Conservation (phyloP, 192 early-diverging fungal species). For the Coemansia sp. region DNA sequence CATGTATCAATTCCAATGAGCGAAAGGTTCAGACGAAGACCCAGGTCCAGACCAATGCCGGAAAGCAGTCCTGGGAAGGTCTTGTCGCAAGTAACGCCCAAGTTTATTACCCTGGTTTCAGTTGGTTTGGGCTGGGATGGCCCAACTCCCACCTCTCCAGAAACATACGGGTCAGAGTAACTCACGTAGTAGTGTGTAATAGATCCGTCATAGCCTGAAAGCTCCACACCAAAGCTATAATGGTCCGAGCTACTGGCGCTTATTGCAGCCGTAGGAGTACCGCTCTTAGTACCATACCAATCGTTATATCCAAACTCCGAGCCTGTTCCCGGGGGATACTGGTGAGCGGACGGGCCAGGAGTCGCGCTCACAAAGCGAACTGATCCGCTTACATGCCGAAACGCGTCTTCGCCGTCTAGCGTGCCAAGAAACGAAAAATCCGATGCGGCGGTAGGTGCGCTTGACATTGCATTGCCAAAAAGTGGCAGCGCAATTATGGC, state of each 20-base stretch:
- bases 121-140: constrained; percentile 30
- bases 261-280: background rate
- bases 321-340: background rate
- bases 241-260: constrained; percentile 21
- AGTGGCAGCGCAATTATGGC: constrained; percentile 7
- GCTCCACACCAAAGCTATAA: constrained; percentile 36
- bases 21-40: constrained; percentile 33
- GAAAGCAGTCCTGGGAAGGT: constrained; percentile 42
- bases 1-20: constrained; percentile 47
- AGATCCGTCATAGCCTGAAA: constrained; percentile 41
- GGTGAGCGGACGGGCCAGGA: background rate
- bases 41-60: constrained; percentile 28
- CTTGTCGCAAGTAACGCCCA: constrained; percentile 27
- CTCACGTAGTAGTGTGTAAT: constrained; percentile 53
- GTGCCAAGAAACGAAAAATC: background rate
- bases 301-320: background rate
- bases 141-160: constrained; percentile 40
- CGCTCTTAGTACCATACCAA: background rate
- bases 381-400: background rate
- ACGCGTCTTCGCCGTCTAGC: background rate
- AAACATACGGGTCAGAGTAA: constrained; percentile 50
- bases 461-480: constrained; percentile 9
- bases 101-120: background rate
- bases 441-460: background rate
- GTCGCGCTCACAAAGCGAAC: background rate